Base-by-base conservation (phyloP, 768 basidiomycete species). In the Boletus sp. region DNA sequence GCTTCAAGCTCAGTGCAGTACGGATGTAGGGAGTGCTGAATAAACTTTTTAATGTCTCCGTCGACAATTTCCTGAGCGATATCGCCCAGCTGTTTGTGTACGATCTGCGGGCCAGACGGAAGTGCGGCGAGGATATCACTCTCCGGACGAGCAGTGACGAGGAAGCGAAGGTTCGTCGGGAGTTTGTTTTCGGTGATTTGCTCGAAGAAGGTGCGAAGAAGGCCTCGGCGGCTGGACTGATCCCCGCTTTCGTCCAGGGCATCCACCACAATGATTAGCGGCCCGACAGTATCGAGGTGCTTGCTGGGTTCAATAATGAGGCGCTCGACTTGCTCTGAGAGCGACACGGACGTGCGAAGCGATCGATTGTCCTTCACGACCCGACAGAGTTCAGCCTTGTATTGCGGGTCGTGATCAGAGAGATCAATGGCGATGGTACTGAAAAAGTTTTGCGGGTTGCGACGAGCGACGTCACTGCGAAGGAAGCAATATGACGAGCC, bases 211-310 rank as follows among this genome's bases (percentile, higher is more conserved):
- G 61, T 48, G 6, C 32, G 30, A 9, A 77, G 62, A 40, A 76
- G 59, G 1, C 50, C 45, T 15, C 56, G 50, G 18, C 68, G 67
- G 53, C 28, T 30, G 8, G 50, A 15, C 7, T 17, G 48, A 29
- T 68, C 60, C 7, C 64, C 64, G 44, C 70, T 68, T 50, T 67
- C 64, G 35, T 74, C 70, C n/a, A 75, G 59, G 10, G 64, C 74
- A 42, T 77, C 75, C 17, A 77, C 66, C 18, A 77, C 64, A 7
- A 76, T 52, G 11, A 76, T 41, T 3, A 76, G 46, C 12, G 75
- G 75, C 0, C 71, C 71, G 12, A 70, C 51, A 7, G 64, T 51
- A 29, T 64, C 59, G 6, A 74, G 50, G 9, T 59, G 32, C 18
- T 52, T 47, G 41, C 61, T 59, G 6, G 75, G 71, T 5, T 54